These are phyloP conservation scores for Batrachochytrium dendrobatidis DNA, from an alignment of 371 early-diverging fungal species.

Conservation along the genomic window DNA sequence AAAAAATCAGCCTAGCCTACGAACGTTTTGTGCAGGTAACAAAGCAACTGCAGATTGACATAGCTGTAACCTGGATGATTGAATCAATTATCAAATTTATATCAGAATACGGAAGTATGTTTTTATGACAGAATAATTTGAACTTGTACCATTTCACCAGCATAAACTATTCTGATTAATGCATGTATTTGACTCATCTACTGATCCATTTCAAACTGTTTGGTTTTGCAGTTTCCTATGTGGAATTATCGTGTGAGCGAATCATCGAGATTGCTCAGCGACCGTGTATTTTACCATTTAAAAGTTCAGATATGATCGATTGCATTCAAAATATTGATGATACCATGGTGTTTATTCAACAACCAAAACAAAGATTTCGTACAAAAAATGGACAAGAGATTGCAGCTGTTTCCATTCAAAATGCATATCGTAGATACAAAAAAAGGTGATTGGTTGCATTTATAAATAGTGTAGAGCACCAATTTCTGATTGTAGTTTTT, in stretches of 20 bases:
- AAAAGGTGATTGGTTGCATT: neutral
- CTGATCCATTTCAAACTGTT: neutral
- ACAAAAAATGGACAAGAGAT: neutral
- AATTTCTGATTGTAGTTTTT: too few species aligned
- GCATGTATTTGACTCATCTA: too few species aligned
- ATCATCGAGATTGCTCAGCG: neutral
- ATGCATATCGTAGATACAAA: neutral
- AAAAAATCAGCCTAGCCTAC: neutral
- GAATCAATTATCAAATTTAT: neutral
- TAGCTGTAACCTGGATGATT: neutral
- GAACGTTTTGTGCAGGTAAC: neutral
- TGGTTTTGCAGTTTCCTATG: neutral
- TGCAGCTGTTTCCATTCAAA: neutral
- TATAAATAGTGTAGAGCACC: too few species aligned
- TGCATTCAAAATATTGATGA: slow-evolving; percentile 5
- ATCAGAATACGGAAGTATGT: neutral
- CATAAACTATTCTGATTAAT: too few species aligned
- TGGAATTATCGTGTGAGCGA: neutral
- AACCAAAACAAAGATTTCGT: neutral
- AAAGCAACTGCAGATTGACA: neutral
- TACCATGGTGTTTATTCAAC: neutral
- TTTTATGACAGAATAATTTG: too few species aligned
- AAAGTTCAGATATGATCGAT: neutral
- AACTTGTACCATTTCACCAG: too few species aligned
- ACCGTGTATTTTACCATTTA: neutral